Evolutionary conservation across 2,329 filamentous ascomycete species (phyloP).

Genomic region (Sporothrix globosa): DNA sequence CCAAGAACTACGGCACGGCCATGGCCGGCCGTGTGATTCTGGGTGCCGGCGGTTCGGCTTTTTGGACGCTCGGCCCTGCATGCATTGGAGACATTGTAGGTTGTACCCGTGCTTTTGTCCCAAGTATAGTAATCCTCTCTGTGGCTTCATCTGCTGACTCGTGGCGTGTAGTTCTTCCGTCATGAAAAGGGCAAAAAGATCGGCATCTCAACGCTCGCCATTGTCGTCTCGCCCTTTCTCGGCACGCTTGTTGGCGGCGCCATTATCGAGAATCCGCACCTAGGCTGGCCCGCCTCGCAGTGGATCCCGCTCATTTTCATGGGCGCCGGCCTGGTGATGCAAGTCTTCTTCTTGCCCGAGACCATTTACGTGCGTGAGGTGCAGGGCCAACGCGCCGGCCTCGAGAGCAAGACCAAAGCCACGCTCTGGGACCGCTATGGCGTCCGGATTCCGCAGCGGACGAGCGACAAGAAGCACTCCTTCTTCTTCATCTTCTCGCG

Average conservation of each 20-base stretch:
- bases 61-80: constrained; percentile 26
- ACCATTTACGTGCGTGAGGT: constrained; percentile 23
- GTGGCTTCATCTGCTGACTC: background rate
- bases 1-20: constrained; percentile 18
- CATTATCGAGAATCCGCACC: constrained; percentile 17
- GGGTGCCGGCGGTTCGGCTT: constrained; percentile 18
- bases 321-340: constrained; percentile 24
- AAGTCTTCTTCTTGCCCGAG: constrained; percentile 25
- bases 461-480: constrained; percentile 14
- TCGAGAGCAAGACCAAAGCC: constrained; percentile 8
- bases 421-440: constrained; percentile 26
- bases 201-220: constrained; percentile 26
- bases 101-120: background rate
- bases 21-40: constrained; percentile 25
- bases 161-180: background rate
- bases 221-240: constrained; percentile 23
- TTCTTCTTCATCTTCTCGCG: constrained; percentile 25
- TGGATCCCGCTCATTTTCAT: constrained; percentile 28
- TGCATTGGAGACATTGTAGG: constrained; percentile 25
- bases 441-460: constrained; percentile 22
- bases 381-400: constrained; percentile 1
- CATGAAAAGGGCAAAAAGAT: constrained; percentile 26
- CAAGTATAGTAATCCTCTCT: too few species aligned
- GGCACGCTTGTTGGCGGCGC: constrained; percentile 22
- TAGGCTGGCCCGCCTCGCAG: constrained; percentile 24